Evolutionary conservation across 2,329 filamentous ascomycete genomes (phyloP), one percentile per base, ranked within the genome.

Genomic region (Neoscytalidium dimidiatum): DNA sequence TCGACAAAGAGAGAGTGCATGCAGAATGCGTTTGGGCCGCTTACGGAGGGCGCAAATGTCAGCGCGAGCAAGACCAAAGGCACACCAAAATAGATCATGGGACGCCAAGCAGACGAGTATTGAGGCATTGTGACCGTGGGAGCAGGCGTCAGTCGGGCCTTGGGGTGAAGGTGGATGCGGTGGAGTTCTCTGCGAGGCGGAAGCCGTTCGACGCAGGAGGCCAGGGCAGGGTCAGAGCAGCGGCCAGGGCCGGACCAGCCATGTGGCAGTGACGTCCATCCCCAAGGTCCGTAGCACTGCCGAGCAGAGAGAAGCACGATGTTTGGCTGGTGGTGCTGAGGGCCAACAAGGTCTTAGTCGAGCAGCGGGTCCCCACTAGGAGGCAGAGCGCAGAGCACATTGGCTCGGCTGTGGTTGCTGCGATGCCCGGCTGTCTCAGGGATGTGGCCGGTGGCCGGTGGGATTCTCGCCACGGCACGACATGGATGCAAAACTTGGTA

Each of bases 31-130:
- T 11, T 51, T 62, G 46, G 44, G 48, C 44, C 46, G 58, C 58
- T 62, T 49, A 64, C 49, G 21, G 38, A 29, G 29, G 31, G 43
- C 7, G 41, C 21, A 44, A 29, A 63, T 17, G 52, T 49, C 56
- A 64, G 48, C 63, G 29, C 35, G 51, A 31, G 51, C 53, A 38
- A 49, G 41, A n/a, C 21, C 51, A 51, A 56, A 26, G 33, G 35
- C 41, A 49, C 63, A 61, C 63, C 33, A 31, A 65, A 61, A 65
- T 49, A 65, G 63, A 61, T 65, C 63, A 65, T 52, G 63, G 53
- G 63, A 51, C 28, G 52, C 49, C 51, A 60, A 53, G 44, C 29
- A 29, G 14, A 46, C 33, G 53, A 48, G 21, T 17, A 58, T 38
- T 44, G 63, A 65, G 62, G 52, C 63, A 65, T 52, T 60, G 63